Conservation (phyloP, 352 stramenopile species). For the Aphanomyces stellatus region DNA sequence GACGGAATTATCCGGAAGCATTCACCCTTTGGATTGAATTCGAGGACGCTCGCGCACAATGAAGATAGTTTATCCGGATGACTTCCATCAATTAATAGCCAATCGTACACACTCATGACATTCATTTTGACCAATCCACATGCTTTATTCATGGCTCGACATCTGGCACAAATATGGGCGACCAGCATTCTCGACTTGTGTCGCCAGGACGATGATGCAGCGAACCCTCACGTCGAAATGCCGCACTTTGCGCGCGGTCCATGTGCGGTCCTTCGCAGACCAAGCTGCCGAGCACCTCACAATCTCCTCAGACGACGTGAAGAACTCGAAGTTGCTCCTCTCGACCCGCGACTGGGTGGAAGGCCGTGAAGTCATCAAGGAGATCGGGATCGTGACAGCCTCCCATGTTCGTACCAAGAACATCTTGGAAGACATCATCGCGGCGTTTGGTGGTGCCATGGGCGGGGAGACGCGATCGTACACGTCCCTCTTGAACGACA, state of each 20-base stretch:
- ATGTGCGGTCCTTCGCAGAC: neutral
- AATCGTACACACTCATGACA: neutral
- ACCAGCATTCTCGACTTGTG: too few species aligned
- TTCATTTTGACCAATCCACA: neutral
- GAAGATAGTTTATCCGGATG: neutral
- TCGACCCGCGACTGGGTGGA: conserved; percentile 51
- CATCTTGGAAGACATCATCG: conserved; percentile 75
- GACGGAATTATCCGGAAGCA: too few species aligned
- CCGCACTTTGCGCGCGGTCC: too few species aligned
- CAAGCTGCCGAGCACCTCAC: neutral
- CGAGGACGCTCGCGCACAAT: too few species aligned
- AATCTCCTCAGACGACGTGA: neutral
- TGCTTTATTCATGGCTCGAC: too few species aligned
- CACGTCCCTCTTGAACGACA: conserved; percentile 78
- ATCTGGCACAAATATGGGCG: too few species aligned
- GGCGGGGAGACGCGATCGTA: conserved; percentile 66
- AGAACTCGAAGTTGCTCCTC: neutral
- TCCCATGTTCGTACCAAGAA: conserved; percentile 74
- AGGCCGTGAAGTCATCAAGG: conserved; percentile 56
- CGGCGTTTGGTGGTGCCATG: conserved; percentile 55
- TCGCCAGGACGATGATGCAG: neutral
- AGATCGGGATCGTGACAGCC: conserved; percentile 66
- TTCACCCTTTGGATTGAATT: too few species aligned
- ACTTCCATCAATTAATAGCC: neutral
- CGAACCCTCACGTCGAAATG: neutral